Base-by-base conservation (phyloP, 129 eudicot genomes). In the Artemisia tridentata region DNA sequence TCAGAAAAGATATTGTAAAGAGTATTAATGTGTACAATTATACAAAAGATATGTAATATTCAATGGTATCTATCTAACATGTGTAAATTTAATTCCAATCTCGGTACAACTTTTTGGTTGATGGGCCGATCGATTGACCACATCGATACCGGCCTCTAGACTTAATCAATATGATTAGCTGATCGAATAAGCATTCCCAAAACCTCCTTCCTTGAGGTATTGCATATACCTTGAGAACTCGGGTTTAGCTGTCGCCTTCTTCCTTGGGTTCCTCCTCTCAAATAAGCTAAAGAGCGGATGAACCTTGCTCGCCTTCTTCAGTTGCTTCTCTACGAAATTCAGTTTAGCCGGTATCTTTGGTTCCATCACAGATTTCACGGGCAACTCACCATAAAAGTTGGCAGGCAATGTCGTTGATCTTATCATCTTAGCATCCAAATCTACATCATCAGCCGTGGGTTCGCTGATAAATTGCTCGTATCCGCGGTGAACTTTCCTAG, bases 181-280 rank as follows among this genome's bases (percentile, higher is more conserved):
- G 79, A n/a, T n/a, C n/a, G n/a, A 65, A 11, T 66, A 72, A 19
- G 60, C 14, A 63, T 83, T 81, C 85, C 81, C 74, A 5, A 58
- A 54, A 14, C 91, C 96, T 29, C 91, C 96, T 53, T 88, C 96
- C 79, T 79, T 89, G 5, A 86, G 75, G 61, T 89, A 89, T 57
- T 82, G 79, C 79, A 89, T 16, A 17, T 89, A 89, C 78, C 96
- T 82, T 0, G 88, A 71, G 20, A 89, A 86, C 62, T 86, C 92
- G 1, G 96, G 92, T 73, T 75, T 89, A 5, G 96, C 90, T 0
- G 92, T 84, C 0, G 85, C 84, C 80, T 82, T 86, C 85, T 84
- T 84, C 77, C 70, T 72, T 3, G 72, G 65, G 20, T 77, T 72
- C 56, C 54, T 73, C 16, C 43, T 72, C 25, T 82, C 86, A 21